These are phyloP conservation scores for Cercospora citrullina DNA, from an alignment of 2,329 filamentous ascomycete species.

Conservation along the genomic window DNA sequence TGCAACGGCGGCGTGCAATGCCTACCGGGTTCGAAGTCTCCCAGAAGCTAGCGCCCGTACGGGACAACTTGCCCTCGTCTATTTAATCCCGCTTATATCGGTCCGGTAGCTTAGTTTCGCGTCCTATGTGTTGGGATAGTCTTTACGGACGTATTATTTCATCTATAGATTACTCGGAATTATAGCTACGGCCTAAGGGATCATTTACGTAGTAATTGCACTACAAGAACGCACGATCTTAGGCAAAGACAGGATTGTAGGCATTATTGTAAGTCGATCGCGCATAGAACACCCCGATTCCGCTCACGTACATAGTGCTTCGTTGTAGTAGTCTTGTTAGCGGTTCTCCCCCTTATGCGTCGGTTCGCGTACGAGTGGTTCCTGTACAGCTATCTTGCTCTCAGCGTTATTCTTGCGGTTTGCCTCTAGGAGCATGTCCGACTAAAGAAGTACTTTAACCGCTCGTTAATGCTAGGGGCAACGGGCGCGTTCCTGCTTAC, in stretches of 20 bases:
- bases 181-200: background rate
- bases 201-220: background rate
- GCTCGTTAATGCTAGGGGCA: background rate
- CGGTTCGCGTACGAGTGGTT: conserved; percentile 8
- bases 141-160: background rate
- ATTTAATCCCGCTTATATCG: conserved; percentile 1
- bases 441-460: conserved; percentile 1
- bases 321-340: background rate
- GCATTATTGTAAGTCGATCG: background rate
- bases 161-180: conserved; percentile 5
- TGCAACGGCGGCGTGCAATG: background rate
- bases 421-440: conserved; percentile 3
- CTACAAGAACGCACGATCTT: background rate
- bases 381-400: conserved; percentile 4
- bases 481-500: background rate
- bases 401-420: background rate
- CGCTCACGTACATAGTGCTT: conserved; percentile 2
- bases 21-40: background rate
- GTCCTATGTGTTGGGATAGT: background rate
- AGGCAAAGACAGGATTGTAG: conserved; percentile 6
- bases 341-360: background rate
- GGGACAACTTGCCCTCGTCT: background rate
- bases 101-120: conserved; percentile 4
- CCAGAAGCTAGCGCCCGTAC: background rate
- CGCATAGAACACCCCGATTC: background rate